Base-by-base conservation (phyloP, 768 basidiomycete species). In the Amanita phalloides region DNA sequence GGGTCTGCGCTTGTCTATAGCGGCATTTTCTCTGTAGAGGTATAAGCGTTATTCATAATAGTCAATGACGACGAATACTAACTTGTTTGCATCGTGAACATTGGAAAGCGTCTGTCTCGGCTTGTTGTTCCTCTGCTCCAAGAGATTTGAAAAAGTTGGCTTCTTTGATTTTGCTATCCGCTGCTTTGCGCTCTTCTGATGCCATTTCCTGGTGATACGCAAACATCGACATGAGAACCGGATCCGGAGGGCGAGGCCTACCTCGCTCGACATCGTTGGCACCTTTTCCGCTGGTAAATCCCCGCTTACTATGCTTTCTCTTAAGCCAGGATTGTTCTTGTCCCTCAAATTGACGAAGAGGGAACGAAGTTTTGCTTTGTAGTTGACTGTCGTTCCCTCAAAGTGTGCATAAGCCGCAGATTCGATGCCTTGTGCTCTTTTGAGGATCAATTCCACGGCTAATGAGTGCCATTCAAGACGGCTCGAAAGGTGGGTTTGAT, bases 51-150 rank as follows among this genome's bases (percentile, higher is more conserved):
- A n/a, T 45, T 6, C 7, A 11, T 13, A 4, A n/a, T 32, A 17
- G 17, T 17, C 11, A 7, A n/a, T 44, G 38, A 50, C 28, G 11
- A 28, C 28, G 10, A 13, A 38, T 49, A 52, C 75, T 41, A 47
- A 78, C 82, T 78, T 94, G 87, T 60, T 93, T 94, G 81, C 96
- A 99, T 59, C 89, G 78, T 8, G 82, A 77, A 62, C 96, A 99
- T 64, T 97, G 91, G 87, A 99, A 99, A 2, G 90, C 94, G 56
- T 93, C 90, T 1, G 96, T 99, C 66, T 98, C 96, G 11, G 94
- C 92, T 66, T 93, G 81, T 56, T 82, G 84, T 58, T 94, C 86
- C 2, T 77, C 87, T 0, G 95, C 95, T 1, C 88, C 90, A 1
- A 96, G 81, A 1, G 93, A 86, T 32, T 93, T 87, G 73, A 90